These are phyloP conservation scores for Microglena sp. DNA, from an alignment of 139 green algal species.

Conservation along the genomic window DNA sequence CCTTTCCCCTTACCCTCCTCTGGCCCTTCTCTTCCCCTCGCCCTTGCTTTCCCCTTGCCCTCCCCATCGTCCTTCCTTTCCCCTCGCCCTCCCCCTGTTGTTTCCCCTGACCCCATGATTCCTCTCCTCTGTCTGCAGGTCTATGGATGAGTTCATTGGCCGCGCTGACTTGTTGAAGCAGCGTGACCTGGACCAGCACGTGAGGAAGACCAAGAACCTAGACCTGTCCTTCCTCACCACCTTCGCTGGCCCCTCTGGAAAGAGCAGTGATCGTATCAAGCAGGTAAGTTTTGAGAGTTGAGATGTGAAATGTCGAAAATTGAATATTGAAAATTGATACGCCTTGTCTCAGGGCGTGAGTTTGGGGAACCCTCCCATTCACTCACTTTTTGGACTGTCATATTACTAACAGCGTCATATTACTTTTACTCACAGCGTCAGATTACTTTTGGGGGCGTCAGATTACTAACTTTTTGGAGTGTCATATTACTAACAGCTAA, in stretches of 20 bases:
- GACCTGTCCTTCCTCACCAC: constrained; percentile 91
- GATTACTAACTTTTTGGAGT: no score
- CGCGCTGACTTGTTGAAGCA: constrained; percentile 65
- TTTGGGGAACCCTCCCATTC: no score
- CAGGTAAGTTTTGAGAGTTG: no score
- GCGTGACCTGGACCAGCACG: constrained; percentile 26
- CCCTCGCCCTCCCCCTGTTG: not conserved
- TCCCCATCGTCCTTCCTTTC: not conserved
- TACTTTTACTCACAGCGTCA: no score
- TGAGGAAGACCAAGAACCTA: constrained; percentile 75
- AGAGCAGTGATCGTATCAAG: constrained; percentile 26
- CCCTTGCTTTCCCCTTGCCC: not conserved
- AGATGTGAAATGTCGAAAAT: no score
- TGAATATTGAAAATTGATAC: no score
- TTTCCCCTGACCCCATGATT: not conserved
- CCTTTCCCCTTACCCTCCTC: not conserved
- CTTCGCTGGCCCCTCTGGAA: constrained; percentile 42
- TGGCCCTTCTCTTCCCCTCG: not conserved
- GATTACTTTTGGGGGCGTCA: no score
- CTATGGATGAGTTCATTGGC: constrained; percentile 89
- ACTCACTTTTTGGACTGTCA: no score
- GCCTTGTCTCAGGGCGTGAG: no score
- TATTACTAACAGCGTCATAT: no score
- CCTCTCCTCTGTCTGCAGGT: constrained; percentile 16
- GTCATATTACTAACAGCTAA: no score